Base-by-base conservation (phyloP, 1,139 yeast species). In the Hansenula lynferdii region DNA sequence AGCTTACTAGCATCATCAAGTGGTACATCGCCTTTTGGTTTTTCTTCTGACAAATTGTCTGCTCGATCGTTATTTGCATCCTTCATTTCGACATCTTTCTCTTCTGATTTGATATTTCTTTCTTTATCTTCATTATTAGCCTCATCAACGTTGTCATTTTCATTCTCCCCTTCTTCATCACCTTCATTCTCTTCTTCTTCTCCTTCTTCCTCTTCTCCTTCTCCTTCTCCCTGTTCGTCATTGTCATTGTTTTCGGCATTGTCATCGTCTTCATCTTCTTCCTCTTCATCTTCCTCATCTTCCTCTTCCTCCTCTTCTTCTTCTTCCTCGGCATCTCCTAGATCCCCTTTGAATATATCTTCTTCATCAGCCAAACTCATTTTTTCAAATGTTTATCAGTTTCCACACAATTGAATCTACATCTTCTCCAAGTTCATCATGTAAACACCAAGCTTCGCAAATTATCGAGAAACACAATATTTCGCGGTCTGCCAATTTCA, bases 341-440 rank as follows among this genome's bases (percentile, higher is more conserved):
- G 56, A 7, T 50, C 51, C 19, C 48, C 57, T n/a, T 59, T 64
- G 35, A 58, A 64, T 7, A 58, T 58, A 21, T 56, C 63, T 11
- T 58, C 64, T 11, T 61, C 64, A 24, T 54, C 56, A 18, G 57
- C 63, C 32, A 46, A 21, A 19, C 44, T 41, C 42, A 60, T 61
- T 14, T 48, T 58, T 11, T 7, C 5, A n/a, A 8, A 23, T 7
- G 9, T 21, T 21, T 21, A 9, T 21, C 9, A 21, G n/a, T n/a
- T n/a, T n/a, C n/a, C n/a, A n/a, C n/a, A n/a, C n/a, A n/a, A n/a
- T n/a, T n/a, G n/a, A n/a, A n/a, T n/a, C n/a, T n/a, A n/a, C n/a
- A n/a, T n/a, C n/a, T n/a, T n/a, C n/a, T n/a, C n/a, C n/a, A n/a
- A n/a, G n/a, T n/a, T n/a, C n/a, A n/a, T n/a, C n/a, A n/a, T n/a